Evolutionary conservation across 1,284 basidiomycete genomes (phyloP).

Genomic region (Cryptococcus sp.): DNA sequence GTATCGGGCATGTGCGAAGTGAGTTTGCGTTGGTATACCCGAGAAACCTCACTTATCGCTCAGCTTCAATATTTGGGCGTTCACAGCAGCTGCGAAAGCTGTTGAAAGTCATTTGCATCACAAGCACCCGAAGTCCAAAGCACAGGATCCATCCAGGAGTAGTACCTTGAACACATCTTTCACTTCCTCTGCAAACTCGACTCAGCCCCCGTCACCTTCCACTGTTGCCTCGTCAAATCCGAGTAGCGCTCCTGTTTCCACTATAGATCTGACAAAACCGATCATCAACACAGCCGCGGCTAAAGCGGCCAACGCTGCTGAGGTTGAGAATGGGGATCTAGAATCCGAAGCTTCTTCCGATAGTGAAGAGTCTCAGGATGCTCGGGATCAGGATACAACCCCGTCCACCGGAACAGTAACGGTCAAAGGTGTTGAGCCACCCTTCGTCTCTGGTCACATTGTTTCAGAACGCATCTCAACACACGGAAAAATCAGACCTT

Average conservation of each 20-base stretch:
- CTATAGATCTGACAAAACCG: conserved; percentile 28
- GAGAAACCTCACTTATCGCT: not conserved
- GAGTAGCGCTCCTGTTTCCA: conserved; percentile 10
- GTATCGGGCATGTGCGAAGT: conserved; percentile 45
- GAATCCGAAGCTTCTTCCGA: conserved; percentile 33
- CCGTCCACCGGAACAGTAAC: conserved; percentile 24
- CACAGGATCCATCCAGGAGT: not conserved
- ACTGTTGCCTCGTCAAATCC: conserved; percentile 3
- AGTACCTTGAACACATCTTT: not conserved
- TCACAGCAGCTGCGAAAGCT: conserved; percentile 32
- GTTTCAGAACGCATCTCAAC: conserved; percentile 84
- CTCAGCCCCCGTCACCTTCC: not conserved
- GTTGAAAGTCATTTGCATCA: conserved; percentile 18
- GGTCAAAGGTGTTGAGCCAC: conserved; percentile 35
- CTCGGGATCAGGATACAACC: conserved; percentile 4
- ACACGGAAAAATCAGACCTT: conserved; percentile 66
- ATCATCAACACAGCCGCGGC: conserved; percentile 25
- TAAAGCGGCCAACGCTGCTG: conserved; percentile 23
- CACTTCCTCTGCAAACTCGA: not conserved
- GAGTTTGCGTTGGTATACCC: conserved; percentile 5
- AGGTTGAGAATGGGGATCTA: conserved; percentile 19
- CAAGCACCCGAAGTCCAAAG: conserved; percentile 3
- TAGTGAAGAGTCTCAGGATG: not conserved
- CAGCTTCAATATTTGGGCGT: conserved; percentile 47
- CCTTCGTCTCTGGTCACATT: conserved; percentile 50